Conservation (phyloP, 306 rosid species). For the Cyclanthera cordifolia region DNA sequence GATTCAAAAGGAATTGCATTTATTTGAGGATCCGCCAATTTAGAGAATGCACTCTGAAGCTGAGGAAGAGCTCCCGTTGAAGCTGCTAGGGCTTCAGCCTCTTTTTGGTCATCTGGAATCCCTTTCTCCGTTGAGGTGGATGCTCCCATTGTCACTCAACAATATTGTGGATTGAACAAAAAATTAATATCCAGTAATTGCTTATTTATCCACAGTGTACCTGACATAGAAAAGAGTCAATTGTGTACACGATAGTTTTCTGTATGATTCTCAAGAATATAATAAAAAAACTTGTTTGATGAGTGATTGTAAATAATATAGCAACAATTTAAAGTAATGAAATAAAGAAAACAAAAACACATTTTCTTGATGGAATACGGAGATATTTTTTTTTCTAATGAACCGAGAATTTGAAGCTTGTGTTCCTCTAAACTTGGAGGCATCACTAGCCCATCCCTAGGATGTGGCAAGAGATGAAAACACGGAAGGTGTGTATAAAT, state of each 20-base stretch:
- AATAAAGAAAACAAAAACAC: background rate
- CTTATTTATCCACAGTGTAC: background rate
- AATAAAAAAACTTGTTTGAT: background rate
- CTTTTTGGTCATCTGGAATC: slow-evolving; percentile 43
- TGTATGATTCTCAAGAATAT: background rate
- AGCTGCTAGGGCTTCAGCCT: slow-evolving; percentile 49
- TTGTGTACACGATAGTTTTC: background rate
- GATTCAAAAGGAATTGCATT: slow-evolving; percentile 33
- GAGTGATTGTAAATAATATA: background rate
- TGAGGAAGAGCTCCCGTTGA: slow-evolving; percentile 71
- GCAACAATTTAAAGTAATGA: background rate
- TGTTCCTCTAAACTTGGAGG: no score
- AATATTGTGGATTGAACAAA: background rate
- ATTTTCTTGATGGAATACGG: background rate
- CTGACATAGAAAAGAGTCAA: slow-evolving; percentile 1
- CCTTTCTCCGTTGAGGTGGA: slow-evolving; percentile 48
- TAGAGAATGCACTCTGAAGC: slow-evolving; percentile 58
- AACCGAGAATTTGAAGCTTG: no score
- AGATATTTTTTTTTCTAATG: no score
- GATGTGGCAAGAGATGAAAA: no score
- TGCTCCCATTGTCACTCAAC: slow-evolving; percentile 48
- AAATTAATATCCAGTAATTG: background rate
- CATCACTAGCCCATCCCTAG: no score
- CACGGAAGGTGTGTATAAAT: no score
- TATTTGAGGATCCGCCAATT: slow-evolving; percentile 45